Evolutionary conservation across 257 asterid species (phyloP).

Genomic region (Striga asiatica): DNA sequence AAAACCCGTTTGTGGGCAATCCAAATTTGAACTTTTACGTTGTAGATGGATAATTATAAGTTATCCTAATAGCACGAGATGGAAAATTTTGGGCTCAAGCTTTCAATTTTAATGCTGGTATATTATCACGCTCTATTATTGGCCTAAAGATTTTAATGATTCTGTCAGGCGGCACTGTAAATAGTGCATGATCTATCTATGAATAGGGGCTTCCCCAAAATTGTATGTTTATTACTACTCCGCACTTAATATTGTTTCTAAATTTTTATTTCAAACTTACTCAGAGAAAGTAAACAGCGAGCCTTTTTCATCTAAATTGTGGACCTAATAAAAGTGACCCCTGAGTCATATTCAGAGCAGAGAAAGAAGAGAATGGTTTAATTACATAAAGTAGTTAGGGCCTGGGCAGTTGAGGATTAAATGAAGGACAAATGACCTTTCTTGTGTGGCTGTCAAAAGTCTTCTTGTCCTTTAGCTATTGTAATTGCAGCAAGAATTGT

Average conservation of each 20-base stretch:
- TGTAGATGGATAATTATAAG: no score
- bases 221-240: no score
- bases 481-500: no score
- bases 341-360: background rate
- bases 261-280: no score
- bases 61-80: background rate
- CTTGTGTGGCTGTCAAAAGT: background rate
- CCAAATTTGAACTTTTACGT: no score
- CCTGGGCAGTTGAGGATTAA: background rate
- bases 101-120: background rate
- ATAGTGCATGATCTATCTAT: background rate
- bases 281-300: no score
- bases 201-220: no score
- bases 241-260: no score
- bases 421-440: background rate
- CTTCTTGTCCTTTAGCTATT: background rate
- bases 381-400: constrained; percentile 9
- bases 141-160: no score
- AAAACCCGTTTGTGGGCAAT: no score
- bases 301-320: background rate
- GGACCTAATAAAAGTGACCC: background rate
- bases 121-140: background rate
- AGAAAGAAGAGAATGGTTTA: background rate
- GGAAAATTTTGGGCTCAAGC: background rate
- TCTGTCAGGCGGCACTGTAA: no score